These are phyloP conservation scores for Peronospora destructor DNA, from an alignment of 352 stramenopile species.

Conservation along the genomic window DNA sequence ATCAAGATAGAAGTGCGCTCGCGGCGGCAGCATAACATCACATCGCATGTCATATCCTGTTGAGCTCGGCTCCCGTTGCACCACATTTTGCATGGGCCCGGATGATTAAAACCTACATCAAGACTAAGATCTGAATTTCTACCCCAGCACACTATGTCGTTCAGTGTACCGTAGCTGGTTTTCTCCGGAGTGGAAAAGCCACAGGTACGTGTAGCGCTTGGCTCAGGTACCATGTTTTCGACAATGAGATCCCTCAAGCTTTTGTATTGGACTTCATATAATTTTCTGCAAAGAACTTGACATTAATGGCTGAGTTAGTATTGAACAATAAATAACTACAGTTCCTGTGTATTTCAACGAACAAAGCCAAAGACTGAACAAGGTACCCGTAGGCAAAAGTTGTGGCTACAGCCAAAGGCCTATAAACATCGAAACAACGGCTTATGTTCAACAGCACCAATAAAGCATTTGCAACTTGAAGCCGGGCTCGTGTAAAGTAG, in stretches of 20 bases:
- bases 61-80: slow-evolving; percentile 32
- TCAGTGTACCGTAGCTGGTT: slow-evolving; percentile 26
- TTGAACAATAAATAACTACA: no score
- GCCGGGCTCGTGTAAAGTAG: background rate
- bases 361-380: slow-evolving; percentile 35
- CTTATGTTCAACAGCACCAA: background rate
- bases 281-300: slow-evolving; percentile 32
- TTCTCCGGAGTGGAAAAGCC: slow-evolving; percentile 38
- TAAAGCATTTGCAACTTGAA: background rate
- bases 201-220: slow-evolving; percentile 25
- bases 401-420: slow-evolving; percentile 9
- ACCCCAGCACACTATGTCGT: slow-evolving; percentile 37
- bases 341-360: slow-evolving; percentile 37
- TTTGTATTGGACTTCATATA: slow-evolving; percentile 39
- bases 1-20: slow-evolving; percentile 30
- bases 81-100: slow-evolving; percentile 41
- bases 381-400: slow-evolving; percentile 33
- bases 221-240: slow-evolving; percentile 27
- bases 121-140: slow-evolving; percentile 25
- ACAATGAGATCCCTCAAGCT: slow-evolving; percentile 33
- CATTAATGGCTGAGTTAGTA: no score
- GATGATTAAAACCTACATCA: slow-evolving; percentile 35
- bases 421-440: slow-evolving; percentile 5
- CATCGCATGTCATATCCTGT: slow-evolving; percentile 33
- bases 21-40: slow-evolving; percentile 25